phyloP scores from a whole-genome alignment of 1,284 basidiomycete genomes.

The Phellopilus nigrolimitatus region DNA sequence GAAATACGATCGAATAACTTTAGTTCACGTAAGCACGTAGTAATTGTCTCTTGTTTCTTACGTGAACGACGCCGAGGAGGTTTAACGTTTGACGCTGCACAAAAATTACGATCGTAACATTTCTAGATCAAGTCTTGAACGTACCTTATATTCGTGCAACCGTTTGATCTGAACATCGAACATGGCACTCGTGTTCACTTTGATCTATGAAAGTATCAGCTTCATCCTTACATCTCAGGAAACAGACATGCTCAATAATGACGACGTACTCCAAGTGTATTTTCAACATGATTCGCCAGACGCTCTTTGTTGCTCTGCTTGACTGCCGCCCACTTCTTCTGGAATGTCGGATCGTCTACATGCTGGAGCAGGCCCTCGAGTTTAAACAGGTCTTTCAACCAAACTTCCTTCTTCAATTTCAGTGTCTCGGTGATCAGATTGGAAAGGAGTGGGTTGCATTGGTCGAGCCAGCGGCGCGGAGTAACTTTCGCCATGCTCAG shows the following conservation, averaged over 20 bases:
- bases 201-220: slow-evolving; percentile 31
- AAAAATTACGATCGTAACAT: slow-evolving; percentile 8
- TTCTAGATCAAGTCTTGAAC: slow-evolving; percentile 4
- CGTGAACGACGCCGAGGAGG: slow-evolving; percentile 82
- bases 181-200: slow-evolving; percentile 75
- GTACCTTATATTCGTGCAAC: slow-evolving; percentile 83
- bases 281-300: slow-evolving; percentile 73
- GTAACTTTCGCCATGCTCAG: slow-evolving; percentile 47
- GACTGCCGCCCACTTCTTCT: slow-evolving; percentile 73
- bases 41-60: slow-evolving; percentile 30
- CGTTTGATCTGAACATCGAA: slow-evolving; percentile 94
- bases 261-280: slow-evolving; percentile 52
- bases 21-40: not conserved
- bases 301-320: slow-evolving; percentile 87
- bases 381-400: slow-evolving; percentile 76
- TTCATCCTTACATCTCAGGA: not conserved
- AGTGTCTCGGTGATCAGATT: slow-evolving; percentile 80
- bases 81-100: slow-evolving; percentile 77
- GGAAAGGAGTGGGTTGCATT: slow-evolving; percentile 87
- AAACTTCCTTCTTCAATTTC: slow-evolving; percentile 63
- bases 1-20: slow-evolving; percentile 18
- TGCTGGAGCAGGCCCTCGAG: slow-evolving; percentile 65
- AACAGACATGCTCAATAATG: not conserved
- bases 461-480: slow-evolving; percentile 83
- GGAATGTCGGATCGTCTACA: slow-evolving; percentile 70